phyloP scores from a whole-genome alignment of 352 stramenopile species.

The Pythium phragmiticola region DNA sequence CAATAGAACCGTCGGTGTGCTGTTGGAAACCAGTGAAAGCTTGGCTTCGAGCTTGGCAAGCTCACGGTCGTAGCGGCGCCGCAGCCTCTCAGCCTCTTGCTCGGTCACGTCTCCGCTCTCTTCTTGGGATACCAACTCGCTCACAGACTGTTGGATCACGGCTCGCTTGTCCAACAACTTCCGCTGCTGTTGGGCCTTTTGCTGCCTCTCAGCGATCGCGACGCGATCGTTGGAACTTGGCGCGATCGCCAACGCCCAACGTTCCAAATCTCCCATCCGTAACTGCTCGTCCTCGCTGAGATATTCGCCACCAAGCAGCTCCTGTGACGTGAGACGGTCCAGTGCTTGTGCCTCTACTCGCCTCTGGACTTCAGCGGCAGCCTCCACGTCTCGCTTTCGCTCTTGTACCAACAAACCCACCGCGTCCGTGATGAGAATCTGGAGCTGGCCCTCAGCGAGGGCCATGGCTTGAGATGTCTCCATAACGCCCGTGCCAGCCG shows the following conservation, averaged over 20 bases:
- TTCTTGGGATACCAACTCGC: constrained; percentile 5
- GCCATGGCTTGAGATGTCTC: constrained; percentile 35
- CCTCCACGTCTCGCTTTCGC: constrained; percentile 16
- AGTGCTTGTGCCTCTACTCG: constrained; percentile 34
- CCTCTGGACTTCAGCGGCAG: constrained; percentile 13
- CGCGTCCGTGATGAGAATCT: constrained; percentile 46
- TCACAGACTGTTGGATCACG: constrained; percentile 36
- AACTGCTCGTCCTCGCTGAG: constrained; percentile 28
- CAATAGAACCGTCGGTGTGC: constrained; percentile 47
- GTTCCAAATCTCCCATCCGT: constrained; percentile 37
- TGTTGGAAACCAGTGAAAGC: constrained; percentile 47
- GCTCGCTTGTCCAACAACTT: constrained; percentile 60
- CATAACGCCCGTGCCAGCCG: constrained; percentile 38
- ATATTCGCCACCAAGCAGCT: constrained; percentile 35
- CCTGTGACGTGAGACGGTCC: constrained; percentile 30
- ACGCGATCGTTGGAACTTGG: constrained; percentile 15
- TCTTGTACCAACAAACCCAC: constrained; percentile 36
- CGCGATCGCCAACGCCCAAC: constrained; percentile 35
- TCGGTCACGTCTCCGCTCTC: constrained; percentile 23
- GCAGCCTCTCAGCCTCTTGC: constrained; percentile 29
- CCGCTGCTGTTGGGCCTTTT: constrained; percentile 47
- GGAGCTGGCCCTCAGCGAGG: constrained; percentile 45
- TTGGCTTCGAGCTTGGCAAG: constrained; percentile 60
- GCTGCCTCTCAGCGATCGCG: constrained; percentile 30
- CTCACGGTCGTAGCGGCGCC: constrained; percentile 53